Conservation (phyloP, 2,329 filamentous ascomycete genomes). For the Aspergillus tamarii region DNA sequence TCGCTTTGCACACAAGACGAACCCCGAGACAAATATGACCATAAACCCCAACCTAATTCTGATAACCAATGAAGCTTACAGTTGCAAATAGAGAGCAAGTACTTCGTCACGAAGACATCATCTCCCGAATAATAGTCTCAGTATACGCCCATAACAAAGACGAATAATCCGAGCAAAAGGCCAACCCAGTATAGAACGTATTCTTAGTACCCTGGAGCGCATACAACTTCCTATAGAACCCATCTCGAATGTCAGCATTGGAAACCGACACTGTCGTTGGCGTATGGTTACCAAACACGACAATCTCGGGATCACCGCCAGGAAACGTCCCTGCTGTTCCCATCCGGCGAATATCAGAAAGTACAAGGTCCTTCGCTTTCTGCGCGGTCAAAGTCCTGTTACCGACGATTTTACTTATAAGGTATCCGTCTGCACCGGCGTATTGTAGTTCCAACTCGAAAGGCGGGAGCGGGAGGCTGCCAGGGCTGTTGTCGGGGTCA, state of each 20-base stretch:
- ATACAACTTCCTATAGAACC: constrained; percentile 48
- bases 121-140: constrained; percentile 12
- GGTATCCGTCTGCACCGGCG: constrained; percentile 16
- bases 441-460: constrained; percentile 18
- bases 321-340: constrained; percentile 12
- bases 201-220: constrained; percentile 48
- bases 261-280: constrained; percentile 42
- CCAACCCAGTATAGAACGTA: constrained; percentile 52
- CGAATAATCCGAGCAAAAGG: constrained; percentile 32
- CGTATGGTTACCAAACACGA: constrained; percentile 41
- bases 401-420: constrained; percentile 16
- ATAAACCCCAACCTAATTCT: background rate
- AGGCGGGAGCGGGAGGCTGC: constrained; percentile 28
- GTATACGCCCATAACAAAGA: constrained; percentile 29
- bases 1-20: background rate
- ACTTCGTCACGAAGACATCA: constrained; percentile 1
- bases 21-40: background rate
- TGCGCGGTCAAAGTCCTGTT: constrained; percentile 28
- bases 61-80: background rate
- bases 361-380: constrained; percentile 11
- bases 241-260: constrained; percentile 37
- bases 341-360: constrained; percentile 22
- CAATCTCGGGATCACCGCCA: constrained; percentile 32
- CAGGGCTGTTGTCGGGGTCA: constrained; percentile 27
- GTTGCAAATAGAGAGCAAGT: background rate